Conservation (phyloP, 2,329 filamentous ascomycete species). For the Colletotrichum spaethianum region DNA sequence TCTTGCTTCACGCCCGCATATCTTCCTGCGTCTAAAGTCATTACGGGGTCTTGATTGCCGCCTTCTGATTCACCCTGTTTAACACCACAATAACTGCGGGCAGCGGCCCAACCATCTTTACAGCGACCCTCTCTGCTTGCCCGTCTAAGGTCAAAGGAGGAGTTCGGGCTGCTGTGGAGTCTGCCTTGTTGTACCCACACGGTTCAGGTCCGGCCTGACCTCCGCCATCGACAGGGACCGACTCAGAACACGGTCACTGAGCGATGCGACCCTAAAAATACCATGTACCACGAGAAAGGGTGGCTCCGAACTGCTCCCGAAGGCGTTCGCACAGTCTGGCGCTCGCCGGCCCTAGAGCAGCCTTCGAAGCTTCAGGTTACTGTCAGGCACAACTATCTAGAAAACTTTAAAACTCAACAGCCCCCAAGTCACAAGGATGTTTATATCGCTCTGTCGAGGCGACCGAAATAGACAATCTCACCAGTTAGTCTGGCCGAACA, state of each 20-base stretch:
- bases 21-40: conserved; percentile 19
- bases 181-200: conserved; percentile 33
- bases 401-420: conserved; percentile 12
- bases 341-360: conserved; percentile 19
- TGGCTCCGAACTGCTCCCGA: conserved; percentile 35
- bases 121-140: conserved; percentile 4
- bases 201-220: conserved; percentile 21
- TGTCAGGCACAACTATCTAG: conserved; percentile 13
- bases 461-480: conserved; percentile 35
- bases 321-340: conserved; percentile 1
- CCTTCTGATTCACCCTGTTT: background rate
- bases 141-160: conserved; percentile 24
- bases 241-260: conserved; percentile 2
- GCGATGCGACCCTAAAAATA: conserved; percentile 39
- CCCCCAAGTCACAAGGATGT: background rate
- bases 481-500: conserved; percentile 21
- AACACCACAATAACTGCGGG: background rate
- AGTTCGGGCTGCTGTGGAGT: conserved; percentile 23
- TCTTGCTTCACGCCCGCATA: conserved; percentile 35
- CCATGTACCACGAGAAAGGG: conserved; percentile 15
- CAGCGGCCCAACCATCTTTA: background rate
- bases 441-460: background rate
- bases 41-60: background rate
- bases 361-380: conserved; percentile 34
- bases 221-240: conserved; percentile 16